Base-by-base conservation (phyloP, 73 alveolate genomes). In the Paramecium bursaria region DNA sequence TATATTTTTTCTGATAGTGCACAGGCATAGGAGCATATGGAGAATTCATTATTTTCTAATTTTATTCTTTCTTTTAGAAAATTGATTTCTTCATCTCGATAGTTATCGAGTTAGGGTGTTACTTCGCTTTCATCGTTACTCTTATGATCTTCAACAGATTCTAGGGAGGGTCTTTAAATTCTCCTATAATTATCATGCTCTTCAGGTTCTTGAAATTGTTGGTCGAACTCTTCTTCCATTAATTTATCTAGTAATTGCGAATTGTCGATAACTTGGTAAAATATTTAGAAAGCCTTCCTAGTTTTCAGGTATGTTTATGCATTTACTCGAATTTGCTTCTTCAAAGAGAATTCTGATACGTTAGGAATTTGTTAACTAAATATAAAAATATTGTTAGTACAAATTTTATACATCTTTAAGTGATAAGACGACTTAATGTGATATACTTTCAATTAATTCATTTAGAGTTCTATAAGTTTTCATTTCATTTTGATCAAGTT, bases 1-100 rank as follows among this genome's bases (percentile, higher is more conserved):
- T 79, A 25, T 52, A 79, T 79, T 42, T 25, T 53, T 15, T 79
- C 75, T 39, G 85, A 50, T 13, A 79, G 54, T 11, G 89, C 89
- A 79, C 89, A 79, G 5, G 89, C 75, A 53, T 53, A 79, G 0
- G 82, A 67, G 17, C 47, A 33, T 9, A 33, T 35, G 17, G 44
- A 42, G 14, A 19, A 11, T 67, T 67, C 82, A 67, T 39, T 67
- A 1, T 21, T 21, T 21, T 67, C 82, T 35, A 19, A 39, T 27
- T 67, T 35, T 7, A 67, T 11, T 21, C 35, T 67, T 21, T 42
- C 9, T 35, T 27, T 67, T 5, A 67, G 33, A 67, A 67, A 67
- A 21, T 67, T 21, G 17, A 67, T 21, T 42, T 67, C n/a, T 35
- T 67, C 55, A 39, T 15, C 50, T 14, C 44, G 19, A 14, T 67